Evolutionary conservation across 305 asterid genomes (phyloP).

Genomic region (Coffea humblotiana): DNA sequence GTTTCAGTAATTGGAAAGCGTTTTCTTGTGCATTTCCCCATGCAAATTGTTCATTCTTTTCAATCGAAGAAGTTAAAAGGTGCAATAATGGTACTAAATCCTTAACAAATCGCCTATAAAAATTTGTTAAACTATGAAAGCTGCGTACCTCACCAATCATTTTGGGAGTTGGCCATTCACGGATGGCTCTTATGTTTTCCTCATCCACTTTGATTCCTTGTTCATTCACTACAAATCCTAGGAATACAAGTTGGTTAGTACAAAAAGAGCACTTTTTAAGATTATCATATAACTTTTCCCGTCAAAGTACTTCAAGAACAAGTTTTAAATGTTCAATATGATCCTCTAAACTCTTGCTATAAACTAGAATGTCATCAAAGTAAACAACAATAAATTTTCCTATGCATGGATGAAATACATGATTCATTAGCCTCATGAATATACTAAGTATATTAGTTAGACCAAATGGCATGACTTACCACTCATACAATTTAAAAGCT

Average conservation of each 20-base stretch:
- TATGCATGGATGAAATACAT: background rate
- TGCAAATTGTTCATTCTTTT: no score
- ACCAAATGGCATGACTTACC: slow-evolving; percentile 1
- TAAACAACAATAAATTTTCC: background rate
- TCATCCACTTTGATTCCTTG: background rate
- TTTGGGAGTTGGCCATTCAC: background rate
- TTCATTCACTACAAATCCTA: background rate
- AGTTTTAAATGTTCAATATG: background rate
- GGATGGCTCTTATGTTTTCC: background rate
- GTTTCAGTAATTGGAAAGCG: background rate
- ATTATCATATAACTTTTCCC: no score
- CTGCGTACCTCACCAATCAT: background rate
- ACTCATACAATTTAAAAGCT: background rate
- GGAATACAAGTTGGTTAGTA: background rate
- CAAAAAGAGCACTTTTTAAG: no score
- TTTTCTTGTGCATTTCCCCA: background rate
- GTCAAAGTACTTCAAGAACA: no score
- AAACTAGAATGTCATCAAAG: background rate
- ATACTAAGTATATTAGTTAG: background rate
- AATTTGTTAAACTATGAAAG: background rate
- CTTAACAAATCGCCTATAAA: background rate
- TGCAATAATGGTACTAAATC: no score
- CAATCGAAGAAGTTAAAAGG: no score
- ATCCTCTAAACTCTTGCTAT: background rate
- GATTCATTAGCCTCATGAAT: background rate